Evolutionary conservation across 1,139 yeast species (phyloP).

Genomic region (Nakaseomyces nivariensis): DNA sequence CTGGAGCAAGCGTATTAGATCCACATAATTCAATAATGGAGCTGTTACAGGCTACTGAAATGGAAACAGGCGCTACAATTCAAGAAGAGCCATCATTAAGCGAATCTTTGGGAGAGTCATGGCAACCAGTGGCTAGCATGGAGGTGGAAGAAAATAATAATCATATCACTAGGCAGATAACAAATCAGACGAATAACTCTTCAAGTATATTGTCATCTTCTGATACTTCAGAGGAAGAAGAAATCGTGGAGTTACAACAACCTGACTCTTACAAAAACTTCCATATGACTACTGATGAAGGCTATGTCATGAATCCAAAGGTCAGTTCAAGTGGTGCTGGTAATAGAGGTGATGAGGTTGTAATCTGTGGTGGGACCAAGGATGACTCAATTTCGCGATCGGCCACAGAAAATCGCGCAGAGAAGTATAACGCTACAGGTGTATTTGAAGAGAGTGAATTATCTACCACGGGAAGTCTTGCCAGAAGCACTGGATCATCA

Average conservation of each 20-base stretch:
- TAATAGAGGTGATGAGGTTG: too few species aligned
- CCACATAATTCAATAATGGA: slow-evolving; percentile 27
- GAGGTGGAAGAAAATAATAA: slow-evolving; percentile 7
- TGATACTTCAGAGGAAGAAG: slow-evolving; percentile 27
- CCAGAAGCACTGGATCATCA: slow-evolving; percentile 21
- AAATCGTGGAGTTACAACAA: background rate
- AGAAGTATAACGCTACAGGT: background rate
- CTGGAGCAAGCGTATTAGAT: slow-evolving; percentile 10
- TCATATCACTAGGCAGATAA: slow-evolving; percentile 9
- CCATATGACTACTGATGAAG: background rate
- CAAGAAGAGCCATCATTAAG: slow-evolving; percentile 3
- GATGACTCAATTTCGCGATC: background rate
- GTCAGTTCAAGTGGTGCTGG: background rate
- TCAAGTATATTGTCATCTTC: slow-evolving; percentile 24
- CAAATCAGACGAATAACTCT: slow-evolving; percentile 13
- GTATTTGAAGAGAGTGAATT: background rate
- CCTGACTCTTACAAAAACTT: background rate
- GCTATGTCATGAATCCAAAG: background rate
- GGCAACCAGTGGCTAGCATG: slow-evolving; percentile 22
- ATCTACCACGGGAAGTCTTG: slow-evolving; percentile 5
- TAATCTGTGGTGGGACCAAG: background rate
- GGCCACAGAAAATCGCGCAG: background rate
- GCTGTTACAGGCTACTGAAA: slow-evolving; percentile 10
- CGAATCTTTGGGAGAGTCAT: slow-evolving; percentile 13
- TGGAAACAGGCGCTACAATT: background rate